Evolutionary conservation across 2,329 filamentous ascomycete genomes (phyloP), one percentile per base, ranked within the genome.

Genomic region (Fusarium annulatum): DNA sequence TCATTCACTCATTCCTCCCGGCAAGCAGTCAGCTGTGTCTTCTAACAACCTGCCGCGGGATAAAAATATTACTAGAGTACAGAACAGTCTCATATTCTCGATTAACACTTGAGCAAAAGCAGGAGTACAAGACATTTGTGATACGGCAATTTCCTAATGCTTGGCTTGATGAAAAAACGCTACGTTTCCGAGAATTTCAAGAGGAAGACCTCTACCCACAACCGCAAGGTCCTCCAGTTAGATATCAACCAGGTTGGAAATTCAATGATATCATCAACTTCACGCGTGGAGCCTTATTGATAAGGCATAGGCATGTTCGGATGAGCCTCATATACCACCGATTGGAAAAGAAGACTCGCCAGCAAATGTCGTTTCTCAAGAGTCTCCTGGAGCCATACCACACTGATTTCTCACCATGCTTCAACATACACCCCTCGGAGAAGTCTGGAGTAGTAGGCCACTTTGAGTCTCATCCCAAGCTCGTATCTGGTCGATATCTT

Each of bases 401-500:
- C 8, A 59, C 46, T 14, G 9, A 28, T 8, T 53, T 43, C 28
- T 7, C 6, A 2, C 36, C 59, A 26, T 1, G 12, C 26, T 23
- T 53, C 0, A 0, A 4, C n/a, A 4, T n/a, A 12, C 26, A 28
- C 10, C 28, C 18, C 5, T 6, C 14, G 5, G 11, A 19, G 9
- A n/a, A 21, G 5, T 12, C 3, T 19, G 19, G 5, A 18, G 16
- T 6, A 12, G 34, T 41, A 10, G 28, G 49, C 23, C n/a, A 38
- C 33, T 36, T 39, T 16, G n/a, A 46, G 26, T 39, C 41, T 16
- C 21, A 15, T 15, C 42, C 67, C n/a, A 69, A 55, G 26, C 51
- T 70, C 10, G 28, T 70, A 23, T 39, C 33, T 49, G 60, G 48
- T 21, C 57, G 48, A 26, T 70, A 60, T 28, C 26, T 70, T 21